phyloP scores from a whole-genome alignment of 2,329 filamentous ascomycete genomes.

The Niveomyces coronatus region DNA sequence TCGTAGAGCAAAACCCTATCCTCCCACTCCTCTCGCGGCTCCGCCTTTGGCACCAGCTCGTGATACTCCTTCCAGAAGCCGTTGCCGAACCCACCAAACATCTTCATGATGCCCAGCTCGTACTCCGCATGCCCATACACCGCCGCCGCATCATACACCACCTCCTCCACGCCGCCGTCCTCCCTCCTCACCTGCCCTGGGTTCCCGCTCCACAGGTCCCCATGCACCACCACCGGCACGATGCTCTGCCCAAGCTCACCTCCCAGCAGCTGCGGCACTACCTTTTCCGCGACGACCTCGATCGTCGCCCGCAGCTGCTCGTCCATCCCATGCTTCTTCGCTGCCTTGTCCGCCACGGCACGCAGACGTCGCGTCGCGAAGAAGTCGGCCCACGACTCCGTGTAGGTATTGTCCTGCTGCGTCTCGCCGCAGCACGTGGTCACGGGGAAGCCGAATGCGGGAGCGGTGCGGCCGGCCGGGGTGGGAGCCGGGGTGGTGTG shows the following conservation, averaged over 20 bases:
- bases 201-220: slow-evolving; percentile 92
- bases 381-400: slow-evolving; percentile 71
- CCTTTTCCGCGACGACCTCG: slow-evolving; percentile 48
- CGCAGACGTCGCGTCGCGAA: slow-evolving; percentile 68
- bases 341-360: slow-evolving; percentile 48
- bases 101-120: slow-evolving; percentile 87
- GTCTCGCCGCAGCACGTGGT: slow-evolving; percentile 82
- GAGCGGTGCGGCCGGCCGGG: slow-evolving; percentile 45
- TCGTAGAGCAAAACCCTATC: slow-evolving; percentile 77
- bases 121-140: slow-evolving; percentile 85
- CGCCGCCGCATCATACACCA: slow-evolving; percentile 72
- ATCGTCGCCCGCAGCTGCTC: slow-evolving; percentile 51
- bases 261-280: slow-evolving; percentile 69
- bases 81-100: slow-evolving; percentile 82
- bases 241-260: slow-evolving; percentile 49
- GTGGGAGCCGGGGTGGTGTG: slow-evolving; percentile 66
- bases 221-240: slow-evolving; percentile 74
- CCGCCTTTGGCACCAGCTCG: slow-evolving; percentile 61
- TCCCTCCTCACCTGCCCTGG: slow-evolving; percentile 56
- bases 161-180: slow-evolving; percentile 49
- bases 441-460: slow-evolving; percentile 74
- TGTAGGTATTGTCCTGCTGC: slow-evolving; percentile 67
- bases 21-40: slow-evolving; percentile 74
- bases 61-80: slow-evolving; percentile 72
- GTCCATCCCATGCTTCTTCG: slow-evolving; percentile 55